Evolutionary conservation across 2,329 filamentous ascomycete species (phyloP).

Genomic region (Rutstroemia sp.): DNA sequence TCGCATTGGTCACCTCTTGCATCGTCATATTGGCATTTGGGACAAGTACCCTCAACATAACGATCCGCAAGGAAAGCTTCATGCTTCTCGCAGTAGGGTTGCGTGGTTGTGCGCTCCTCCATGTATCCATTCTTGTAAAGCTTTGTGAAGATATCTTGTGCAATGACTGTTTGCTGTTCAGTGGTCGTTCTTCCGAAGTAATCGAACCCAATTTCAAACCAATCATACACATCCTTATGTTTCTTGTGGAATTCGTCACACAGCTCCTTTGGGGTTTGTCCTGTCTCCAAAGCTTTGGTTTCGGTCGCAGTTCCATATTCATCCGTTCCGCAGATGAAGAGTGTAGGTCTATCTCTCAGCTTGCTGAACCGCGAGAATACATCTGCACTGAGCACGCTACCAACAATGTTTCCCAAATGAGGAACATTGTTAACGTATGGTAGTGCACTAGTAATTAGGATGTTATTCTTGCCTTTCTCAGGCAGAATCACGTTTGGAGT

Average conservation of each 20-base stretch:
- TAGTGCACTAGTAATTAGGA: conserved; percentile 85
- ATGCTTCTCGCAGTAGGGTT: conserved; percentile 83
- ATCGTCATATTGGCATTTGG: conserved; percentile 63
- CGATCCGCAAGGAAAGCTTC: conserved; percentile 75
- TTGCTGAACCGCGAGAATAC: conserved; percentile 79
- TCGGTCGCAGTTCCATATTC: conserved; percentile 96
- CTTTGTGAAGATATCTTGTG: conserved; percentile 82
- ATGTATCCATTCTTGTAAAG: conserved; percentile 85
- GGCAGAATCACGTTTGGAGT: conserved; percentile 46
- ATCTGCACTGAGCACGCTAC: conserved; percentile 81
- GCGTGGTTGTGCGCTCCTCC: conserved; percentile 77
- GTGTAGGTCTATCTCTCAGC: conserved; percentile 68
- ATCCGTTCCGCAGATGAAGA: conserved; percentile 84
- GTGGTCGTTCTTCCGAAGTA: conserved; percentile 93
- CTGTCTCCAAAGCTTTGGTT: conserved; percentile 88
- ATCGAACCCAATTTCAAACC: conserved; percentile 94
- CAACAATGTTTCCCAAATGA: conserved; percentile 84
- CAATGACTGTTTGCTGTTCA: conserved; percentile 80
- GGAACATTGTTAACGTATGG: conserved; percentile 77
- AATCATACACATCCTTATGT: conserved; percentile 87
- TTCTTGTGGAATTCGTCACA: conserved; percentile 90
- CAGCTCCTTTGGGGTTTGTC: conserved; percentile 71
- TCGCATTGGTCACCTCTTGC: conserved; percentile 70
- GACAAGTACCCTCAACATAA: conserved; percentile 74
- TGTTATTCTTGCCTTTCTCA: conserved; percentile 69